phyloP scores from a whole-genome alignment of 2,329 filamentous ascomycete genomes.

The Diaporthe batatas region DNA sequence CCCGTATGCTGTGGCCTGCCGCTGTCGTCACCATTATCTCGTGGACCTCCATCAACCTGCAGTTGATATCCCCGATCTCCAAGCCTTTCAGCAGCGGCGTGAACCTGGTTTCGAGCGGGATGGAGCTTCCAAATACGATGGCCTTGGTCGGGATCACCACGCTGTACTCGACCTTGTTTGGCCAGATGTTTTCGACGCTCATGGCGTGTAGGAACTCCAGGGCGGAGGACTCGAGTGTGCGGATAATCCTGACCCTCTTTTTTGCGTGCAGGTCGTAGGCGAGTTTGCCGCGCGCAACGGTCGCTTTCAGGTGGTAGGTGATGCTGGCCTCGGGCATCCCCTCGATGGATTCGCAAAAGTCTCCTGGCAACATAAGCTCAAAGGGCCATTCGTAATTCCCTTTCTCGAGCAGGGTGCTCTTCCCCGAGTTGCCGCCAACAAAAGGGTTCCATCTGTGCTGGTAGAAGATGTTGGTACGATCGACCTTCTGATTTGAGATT shows the following conservation, averaged over 20 bases:
- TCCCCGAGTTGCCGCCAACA: conserved; percentile 66
- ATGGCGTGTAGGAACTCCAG: conserved; percentile 88
- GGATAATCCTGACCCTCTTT: conserved; percentile 82
- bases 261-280: conserved; percentile 86
- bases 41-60: conserved; percentile 84
- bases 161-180: conserved; percentile 96
- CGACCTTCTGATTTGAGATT: conserved; percentile 70
- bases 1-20: conserved; percentile 62
- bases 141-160: conserved; percentile 95
- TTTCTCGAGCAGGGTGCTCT: conserved; percentile 71
- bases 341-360: conserved; percentile 88
- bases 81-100: conserved; percentile 91
- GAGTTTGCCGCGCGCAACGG: conserved; percentile 87
- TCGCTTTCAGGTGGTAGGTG: conserved; percentile 91
- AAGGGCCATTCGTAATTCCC: conserved; percentile 91
- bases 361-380: conserved; percentile 78
- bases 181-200: conserved; percentile 98
- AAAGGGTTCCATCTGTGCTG: conserved; percentile 79
- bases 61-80: conserved; percentile 83
- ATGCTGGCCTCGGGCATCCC: conserved; percentile 88
- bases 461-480: conserved; percentile 71
- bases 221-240: conserved; percentile 81
- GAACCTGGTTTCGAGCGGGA: conserved; percentile 87
- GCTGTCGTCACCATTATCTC: conserved; percentile 70
- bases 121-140: conserved; percentile 89